Evolutionary conservation across 306 rosid genomes (phyloP).

Genomic region (Prunus salicina): DNA sequence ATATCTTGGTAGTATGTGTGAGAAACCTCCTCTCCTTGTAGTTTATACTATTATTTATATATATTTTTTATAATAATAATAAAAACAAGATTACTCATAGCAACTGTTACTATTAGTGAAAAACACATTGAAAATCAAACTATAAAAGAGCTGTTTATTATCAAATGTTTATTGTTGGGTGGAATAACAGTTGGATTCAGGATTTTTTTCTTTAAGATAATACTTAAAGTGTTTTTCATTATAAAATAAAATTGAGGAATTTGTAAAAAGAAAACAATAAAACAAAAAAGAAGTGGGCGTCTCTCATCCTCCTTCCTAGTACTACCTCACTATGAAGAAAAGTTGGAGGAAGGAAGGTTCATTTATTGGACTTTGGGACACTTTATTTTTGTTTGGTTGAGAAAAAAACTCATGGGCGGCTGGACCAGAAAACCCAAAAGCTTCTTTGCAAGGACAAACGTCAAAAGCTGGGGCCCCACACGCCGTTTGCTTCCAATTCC

Average conservation of each 20-base stretch:
- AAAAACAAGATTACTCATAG: too few relatives aligned
- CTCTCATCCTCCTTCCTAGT: not conserved
- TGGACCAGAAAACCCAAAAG: not conserved
- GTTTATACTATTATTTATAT: too few relatives aligned
- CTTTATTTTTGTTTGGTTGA: not conserved
- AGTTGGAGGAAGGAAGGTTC: not conserved
- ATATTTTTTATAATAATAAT: too few relatives aligned
- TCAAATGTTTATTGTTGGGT: too few relatives aligned
- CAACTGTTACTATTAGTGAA: too few relatives aligned
- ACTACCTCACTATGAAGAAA: not conserved
- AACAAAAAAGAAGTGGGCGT: not conserved
- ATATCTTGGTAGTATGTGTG: too few relatives aligned
- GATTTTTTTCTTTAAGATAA: too few relatives aligned
- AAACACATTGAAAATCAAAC: too few relatives aligned
- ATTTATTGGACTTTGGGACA: not conserved
- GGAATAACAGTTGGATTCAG: too few relatives aligned
- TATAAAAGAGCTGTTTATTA: too few relatives aligned
- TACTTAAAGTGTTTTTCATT: too few relatives aligned
- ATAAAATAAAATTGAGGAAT: not conserved
- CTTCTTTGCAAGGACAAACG: constrained; percentile 5
- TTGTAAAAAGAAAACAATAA: not conserved
- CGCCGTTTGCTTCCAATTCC: constrained; percentile 3
- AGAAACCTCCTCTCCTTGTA: too few relatives aligned
- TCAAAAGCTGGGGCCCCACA: constrained; percentile 24
- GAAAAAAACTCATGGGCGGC: constrained; percentile 6